Evolutionary conservation across 192 early-diverging fungal species (phyloP).

Genomic region (Blastocladiella britannica): DNA sequence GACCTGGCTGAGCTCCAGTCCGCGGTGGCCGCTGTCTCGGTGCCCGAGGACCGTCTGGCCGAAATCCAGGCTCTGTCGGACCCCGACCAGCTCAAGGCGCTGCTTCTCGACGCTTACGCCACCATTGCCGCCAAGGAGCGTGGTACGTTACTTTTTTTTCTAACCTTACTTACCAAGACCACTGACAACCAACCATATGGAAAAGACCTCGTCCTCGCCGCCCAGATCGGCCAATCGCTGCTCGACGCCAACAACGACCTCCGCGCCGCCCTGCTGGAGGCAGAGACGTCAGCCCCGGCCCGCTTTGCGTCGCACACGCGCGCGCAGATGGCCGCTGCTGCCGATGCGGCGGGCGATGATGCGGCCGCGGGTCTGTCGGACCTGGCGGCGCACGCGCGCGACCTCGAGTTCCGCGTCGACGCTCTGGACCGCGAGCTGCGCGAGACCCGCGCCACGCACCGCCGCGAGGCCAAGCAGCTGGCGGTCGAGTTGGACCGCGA

Average conservation of each 20-base stretch:
- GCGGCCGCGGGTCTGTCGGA: constrained; percentile 1
- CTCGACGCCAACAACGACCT: constrained; percentile 7
- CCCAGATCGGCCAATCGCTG: constrained; percentile 12
- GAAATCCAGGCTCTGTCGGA: neutral
- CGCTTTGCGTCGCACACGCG: neutral
- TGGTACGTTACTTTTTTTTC: neutral
- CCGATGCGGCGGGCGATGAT: constrained; percentile 1
- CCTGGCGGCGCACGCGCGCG: constrained; percentile 2
- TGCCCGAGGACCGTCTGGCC: neutral
- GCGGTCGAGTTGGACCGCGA: neutral
- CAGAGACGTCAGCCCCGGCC: constrained; percentile 1
- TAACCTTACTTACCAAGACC: neutral
- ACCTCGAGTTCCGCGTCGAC: constrained; percentile 5
- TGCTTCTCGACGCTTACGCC: neutral
- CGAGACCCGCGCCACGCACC: neutral
- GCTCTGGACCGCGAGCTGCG: constrained; percentile 1
- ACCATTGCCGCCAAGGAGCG: neutral
- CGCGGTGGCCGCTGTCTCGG: neutral
- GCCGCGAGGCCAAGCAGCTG: constrained; percentile 1
- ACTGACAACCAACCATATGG: too few species aligned
- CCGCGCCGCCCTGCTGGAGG: constrained; percentile 2
- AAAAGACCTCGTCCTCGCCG: constrained; percentile 11
- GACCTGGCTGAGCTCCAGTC: neutral
- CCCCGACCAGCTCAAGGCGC: neutral
- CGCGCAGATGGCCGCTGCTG: neutral